Evolutionary conservation across 1,139 yeast species (phyloP).

Genomic region (Suhomyces terraborum): DNA sequence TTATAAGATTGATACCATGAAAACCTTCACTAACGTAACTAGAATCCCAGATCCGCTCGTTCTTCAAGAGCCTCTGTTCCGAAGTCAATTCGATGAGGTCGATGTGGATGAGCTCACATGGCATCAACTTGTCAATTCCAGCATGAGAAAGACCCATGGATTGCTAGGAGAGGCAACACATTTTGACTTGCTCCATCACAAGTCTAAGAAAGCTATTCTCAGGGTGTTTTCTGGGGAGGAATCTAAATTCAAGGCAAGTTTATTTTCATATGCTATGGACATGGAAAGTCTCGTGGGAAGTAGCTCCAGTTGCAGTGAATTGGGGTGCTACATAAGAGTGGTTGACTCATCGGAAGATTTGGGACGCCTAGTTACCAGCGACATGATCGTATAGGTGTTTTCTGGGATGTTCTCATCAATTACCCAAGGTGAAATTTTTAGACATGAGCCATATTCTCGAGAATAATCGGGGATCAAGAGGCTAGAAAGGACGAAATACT

Average conservation of each 20-base stretch:
- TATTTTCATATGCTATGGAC: slow-evolving; percentile 34
- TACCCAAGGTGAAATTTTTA: too few relatives aligned
- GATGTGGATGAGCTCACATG: slow-evolving; percentile 42
- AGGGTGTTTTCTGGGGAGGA: slow-evolving; percentile 32
- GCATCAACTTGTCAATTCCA: slow-evolving; percentile 36
- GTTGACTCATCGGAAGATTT: slow-evolving; percentile 20
- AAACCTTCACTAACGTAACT: slow-evolving; percentile 20
- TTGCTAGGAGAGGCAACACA: slow-evolving; percentile 43
- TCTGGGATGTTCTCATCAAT: background rate
- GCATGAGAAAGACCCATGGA: slow-evolving; percentile 40
- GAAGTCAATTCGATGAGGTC: slow-evolving; percentile 14
- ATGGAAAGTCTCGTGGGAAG: slow-evolving; percentile 28
- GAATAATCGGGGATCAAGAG: too few relatives aligned
- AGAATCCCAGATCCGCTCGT: slow-evolving; percentile 20
- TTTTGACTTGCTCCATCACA: slow-evolving; percentile 37
- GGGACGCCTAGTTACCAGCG: slow-evolving; percentile 16
- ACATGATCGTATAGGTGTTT: background rate
- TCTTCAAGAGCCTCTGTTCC: slow-evolving; percentile 13
- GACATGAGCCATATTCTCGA: too few relatives aligned
- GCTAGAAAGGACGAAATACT: too few relatives aligned
- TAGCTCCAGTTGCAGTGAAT: slow-evolving; percentile 18
- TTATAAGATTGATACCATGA: too few relatives aligned
- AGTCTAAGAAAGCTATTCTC: slow-evolving; percentile 22
- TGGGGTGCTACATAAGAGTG: slow-evolving; percentile 27
- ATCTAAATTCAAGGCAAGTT: slow-evolving; percentile 31